Evolutionary conservation across 1,139 yeast species (phyloP).

Genomic region (Pichia sp.): DNA sequence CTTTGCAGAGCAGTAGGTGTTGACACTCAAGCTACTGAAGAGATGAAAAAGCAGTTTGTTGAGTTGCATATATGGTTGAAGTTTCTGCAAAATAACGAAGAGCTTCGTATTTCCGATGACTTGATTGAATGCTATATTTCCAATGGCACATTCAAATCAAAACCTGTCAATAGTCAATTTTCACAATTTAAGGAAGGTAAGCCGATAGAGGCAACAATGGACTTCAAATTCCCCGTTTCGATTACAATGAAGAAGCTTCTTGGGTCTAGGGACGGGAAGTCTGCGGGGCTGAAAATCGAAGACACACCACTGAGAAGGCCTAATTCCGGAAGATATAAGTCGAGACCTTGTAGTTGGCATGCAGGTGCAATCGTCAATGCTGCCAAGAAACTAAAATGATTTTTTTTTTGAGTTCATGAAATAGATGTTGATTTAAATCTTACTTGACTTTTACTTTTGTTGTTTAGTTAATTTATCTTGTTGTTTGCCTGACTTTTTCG

Average conservation of each 20-base stretch:
- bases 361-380: constrained; percentile 13
- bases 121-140: constrained; percentile 10
- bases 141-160: background rate
- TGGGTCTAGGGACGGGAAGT: no score
- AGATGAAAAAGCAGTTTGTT: constrained; percentile 6
- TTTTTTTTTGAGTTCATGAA: background rate
- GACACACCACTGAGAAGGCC: constrained; percentile 6
- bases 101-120: background rate
- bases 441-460: background rate
- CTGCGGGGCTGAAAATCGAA: background rate
- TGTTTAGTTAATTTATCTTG: background rate
- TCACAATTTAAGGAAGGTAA: background rate
- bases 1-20: constrained; percentile 3
- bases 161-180: background rate
- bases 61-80: constrained; percentile 9
- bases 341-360: constrained; percentile 18
- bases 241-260: background rate
- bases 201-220: background rate
- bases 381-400: constrained; percentile 11
- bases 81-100: background rate
- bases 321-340: constrained; percentile 4
- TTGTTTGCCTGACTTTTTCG: constrained; percentile 24
- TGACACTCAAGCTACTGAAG: background rate
- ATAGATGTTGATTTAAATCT: background rate
- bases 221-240: constrained; percentile 10